Evolutionary conservation across 208 protist species (phyloP).

Genomic region (Phytomonas sp.): DNA sequence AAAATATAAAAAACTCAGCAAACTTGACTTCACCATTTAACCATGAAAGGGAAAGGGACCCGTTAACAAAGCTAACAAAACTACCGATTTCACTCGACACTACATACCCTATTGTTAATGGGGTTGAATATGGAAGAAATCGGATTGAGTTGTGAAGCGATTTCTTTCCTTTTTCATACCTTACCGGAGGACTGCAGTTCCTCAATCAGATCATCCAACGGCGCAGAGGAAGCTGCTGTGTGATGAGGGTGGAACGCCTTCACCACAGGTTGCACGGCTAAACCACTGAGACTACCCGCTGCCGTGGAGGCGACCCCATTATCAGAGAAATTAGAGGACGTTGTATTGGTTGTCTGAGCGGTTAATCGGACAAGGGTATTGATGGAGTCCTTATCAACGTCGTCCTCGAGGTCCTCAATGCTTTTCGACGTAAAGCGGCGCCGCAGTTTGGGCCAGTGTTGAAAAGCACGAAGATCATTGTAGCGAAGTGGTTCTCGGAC

Average conservation of each 20-base stretch:
- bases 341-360: constrained; percentile 6
- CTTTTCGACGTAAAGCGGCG: constrained; percentile 57
- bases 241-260: constrained; percentile 42
- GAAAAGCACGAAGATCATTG: constrained; percentile 74
- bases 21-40: constrained; percentile 5
- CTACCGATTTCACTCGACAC: not conserved
- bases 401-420: constrained; percentile 33
- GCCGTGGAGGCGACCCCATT: not conserved
- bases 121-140: constrained; percentile 1
- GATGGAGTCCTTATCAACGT: constrained; percentile 57
- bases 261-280: constrained; percentile 20
- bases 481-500: constrained; percentile 82
- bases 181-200: constrained; percentile 51
- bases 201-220: constrained; percentile 47
- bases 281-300: not conserved
- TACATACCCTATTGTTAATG: constrained; percentile 6
- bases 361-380: constrained; percentile 71
- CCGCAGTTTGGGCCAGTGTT: constrained; percentile 68
- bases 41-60: constrained; percentile 3
- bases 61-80: not conserved
- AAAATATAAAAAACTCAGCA: constrained; percentile 8
- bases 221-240: constrained; percentile 37
- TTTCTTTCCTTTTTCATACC: constrained; percentile 17
- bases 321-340: not conserved
- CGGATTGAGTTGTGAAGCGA: not conserved